These are phyloP conservation scores for Fistulinella prunicolor DNA, from an alignment of 768 basidiomycete genomes.

Conservation along the genomic window DNA sequence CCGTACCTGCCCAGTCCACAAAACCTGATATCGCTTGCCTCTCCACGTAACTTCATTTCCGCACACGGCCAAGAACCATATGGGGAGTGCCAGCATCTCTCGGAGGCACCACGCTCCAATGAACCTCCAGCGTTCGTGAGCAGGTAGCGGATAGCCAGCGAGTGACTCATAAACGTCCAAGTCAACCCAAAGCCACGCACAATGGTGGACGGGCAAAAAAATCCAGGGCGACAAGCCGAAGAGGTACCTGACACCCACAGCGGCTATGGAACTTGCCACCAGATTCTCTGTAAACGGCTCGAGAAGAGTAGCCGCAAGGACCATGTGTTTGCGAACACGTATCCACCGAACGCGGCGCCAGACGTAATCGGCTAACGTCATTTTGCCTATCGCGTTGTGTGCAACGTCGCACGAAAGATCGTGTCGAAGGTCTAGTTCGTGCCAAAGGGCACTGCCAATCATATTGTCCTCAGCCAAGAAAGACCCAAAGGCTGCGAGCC, in stretches of 20 bases:
- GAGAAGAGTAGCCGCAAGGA: slow-evolving; percentile 74
- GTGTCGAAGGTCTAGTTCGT: slow-evolving; percentile 85
- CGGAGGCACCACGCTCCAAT: slow-evolving; percentile 74
- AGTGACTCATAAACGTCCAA: slow-evolving; percentile 79
- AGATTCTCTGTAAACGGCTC: slow-evolving; percentile 94
- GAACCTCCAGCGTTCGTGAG: slow-evolving; percentile 53
- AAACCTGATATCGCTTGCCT: slow-evolving; percentile 72
- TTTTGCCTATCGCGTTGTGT: slow-evolving; percentile 83
- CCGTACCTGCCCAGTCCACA: slow-evolving; percentile 68
- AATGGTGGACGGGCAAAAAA: slow-evolving; percentile 57
- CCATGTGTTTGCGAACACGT: slow-evolving; percentile 94
- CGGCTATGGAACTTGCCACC: slow-evolving; percentile 62
- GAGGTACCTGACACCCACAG: slow-evolving; percentile 50
- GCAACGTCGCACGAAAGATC: slow-evolving; percentile 90
- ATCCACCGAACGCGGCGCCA: slow-evolving; percentile 94
- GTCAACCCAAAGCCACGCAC: slow-evolving; percentile 75
- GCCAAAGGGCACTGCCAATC: slow-evolving; percentile 92
- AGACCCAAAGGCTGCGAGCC: slow-evolving; percentile 77
- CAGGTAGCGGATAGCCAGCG: slow-evolving; percentile 58
- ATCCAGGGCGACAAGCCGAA: slow-evolving; percentile 51
- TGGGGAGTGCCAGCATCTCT: slow-evolving; percentile 83
- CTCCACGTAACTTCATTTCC: slow-evolving; percentile 88
- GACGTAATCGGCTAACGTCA: slow-evolving; percentile 82
- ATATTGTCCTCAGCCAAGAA: slow-evolving; percentile 98
- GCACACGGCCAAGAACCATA: slow-evolving; percentile 79